Percentiles rank a stretch among this genome's conserved stretches.
Conservation (phyloP, 1,284 basidiomycete species). For the Apiotrichum brassicae region DNA sequence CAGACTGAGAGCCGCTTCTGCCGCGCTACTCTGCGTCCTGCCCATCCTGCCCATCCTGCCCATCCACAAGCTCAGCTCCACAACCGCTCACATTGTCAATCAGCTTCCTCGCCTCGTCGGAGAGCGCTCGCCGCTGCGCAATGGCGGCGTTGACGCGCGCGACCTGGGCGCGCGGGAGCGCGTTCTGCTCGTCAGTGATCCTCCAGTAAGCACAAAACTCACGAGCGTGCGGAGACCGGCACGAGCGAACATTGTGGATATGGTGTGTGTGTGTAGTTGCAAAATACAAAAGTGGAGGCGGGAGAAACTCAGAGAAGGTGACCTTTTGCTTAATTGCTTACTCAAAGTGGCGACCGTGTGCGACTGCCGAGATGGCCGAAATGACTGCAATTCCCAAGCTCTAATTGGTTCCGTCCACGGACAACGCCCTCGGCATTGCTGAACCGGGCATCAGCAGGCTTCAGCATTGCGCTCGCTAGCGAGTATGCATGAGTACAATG, state of each 20-base stretch:
- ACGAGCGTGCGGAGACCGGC: slow-evolving; percentile 42
- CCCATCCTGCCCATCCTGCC: no score
- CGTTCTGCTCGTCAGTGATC: slow-evolving; percentile 31
- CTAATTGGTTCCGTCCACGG: not conserved
- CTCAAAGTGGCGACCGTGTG: no score
- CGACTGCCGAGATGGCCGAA: not conserved
- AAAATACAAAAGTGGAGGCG: slow-evolving; percentile 2
- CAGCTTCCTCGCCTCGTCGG: slow-evolving; percentile 48
- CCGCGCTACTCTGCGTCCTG: no score
- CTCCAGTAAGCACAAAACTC: slow-evolving; percentile 5
- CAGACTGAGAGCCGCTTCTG: no score
- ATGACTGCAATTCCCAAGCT: not conserved
- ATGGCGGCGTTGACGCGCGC: slow-evolving; percentile 27
- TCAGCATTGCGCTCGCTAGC: no score
- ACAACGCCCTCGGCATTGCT: no score
- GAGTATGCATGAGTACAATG: no score
- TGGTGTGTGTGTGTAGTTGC: no score
- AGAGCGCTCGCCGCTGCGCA: slow-evolving; percentile 44
- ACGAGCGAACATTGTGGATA: slow-evolving; percentile 39
- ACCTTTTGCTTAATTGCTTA: no score
- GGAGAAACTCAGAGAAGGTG: no score
- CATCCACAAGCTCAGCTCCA: no score
- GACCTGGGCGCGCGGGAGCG: slow-evolving; percentile 38
- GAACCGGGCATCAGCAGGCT: no score
- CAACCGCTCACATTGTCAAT: slow-evolving; percentile 50